phyloP scores from a whole-genome alignment of 495 filamentous ascomycete genomes.

The Podospora sp. region DNA sequence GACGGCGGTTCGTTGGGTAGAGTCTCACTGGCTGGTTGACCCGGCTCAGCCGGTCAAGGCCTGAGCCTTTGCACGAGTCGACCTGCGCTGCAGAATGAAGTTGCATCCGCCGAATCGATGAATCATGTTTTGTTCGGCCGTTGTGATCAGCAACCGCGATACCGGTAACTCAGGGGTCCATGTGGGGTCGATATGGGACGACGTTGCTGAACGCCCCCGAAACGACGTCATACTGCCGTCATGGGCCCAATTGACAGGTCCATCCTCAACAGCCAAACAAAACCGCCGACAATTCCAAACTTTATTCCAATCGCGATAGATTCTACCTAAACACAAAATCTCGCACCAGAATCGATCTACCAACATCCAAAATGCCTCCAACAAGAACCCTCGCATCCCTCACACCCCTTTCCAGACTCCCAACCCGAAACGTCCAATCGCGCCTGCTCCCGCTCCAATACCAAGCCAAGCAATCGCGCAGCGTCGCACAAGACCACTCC shows the following conservation, averaged over 20 bases:
- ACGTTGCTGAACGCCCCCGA: background rate
- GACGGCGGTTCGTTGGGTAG: too few relatives aligned
- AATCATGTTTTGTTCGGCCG: too few relatives aligned
- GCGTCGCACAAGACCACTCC: conserved; percentile 1
- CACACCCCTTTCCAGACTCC: background rate
- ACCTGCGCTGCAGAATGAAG: too few relatives aligned
- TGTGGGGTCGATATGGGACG: too few relatives aligned
- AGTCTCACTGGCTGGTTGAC: too few relatives aligned
- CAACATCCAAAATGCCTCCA: background rate
- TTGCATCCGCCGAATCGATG: too few relatives aligned
- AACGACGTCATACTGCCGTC: background rate
- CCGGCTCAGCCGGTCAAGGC: too few relatives aligned
- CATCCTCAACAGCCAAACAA: background rate
- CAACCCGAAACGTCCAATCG: background rate
- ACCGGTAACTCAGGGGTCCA: too few relatives aligned
- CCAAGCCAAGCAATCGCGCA: background rate
- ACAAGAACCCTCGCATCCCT: background rate
- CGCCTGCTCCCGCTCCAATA: background rate
- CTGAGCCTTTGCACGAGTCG: too few relatives aligned
- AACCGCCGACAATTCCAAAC: background rate
- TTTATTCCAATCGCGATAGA: background rate
- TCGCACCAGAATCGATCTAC: background rate
- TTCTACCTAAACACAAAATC: background rate
- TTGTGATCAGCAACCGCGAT: too few relatives aligned
- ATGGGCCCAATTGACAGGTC: background rate